Evolutionary conservation across 371 early-diverging fungal species (phyloP).

Genomic region (Rhizopus sp.): DNA sequence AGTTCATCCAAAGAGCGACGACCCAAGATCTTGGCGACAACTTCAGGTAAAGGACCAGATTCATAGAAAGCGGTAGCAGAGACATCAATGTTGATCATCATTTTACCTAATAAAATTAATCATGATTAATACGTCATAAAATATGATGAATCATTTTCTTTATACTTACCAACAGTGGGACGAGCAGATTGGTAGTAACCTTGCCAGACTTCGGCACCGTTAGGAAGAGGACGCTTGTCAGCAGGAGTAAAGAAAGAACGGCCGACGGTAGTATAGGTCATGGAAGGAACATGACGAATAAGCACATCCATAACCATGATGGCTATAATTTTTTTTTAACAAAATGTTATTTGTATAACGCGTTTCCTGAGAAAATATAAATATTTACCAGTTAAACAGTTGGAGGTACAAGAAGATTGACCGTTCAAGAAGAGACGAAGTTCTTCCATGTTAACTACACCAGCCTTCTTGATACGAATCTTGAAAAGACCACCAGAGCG

Average conservation of each 20-base stretch:
- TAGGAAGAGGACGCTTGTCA: constrained; percentile 61
- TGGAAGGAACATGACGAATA: constrained; percentile 78
- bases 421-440: constrained; percentile 56
- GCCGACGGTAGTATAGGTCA: constrained; percentile 76
- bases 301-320: constrained; percentile 86
- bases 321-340: no score
- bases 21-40: constrained; percentile 69
- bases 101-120: constrained; percentile 34
- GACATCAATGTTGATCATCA: constrained; percentile 88
- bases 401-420: constrained; percentile 41
- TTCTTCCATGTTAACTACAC: constrained; percentile 59
- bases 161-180: constrained; percentile 62
- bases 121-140: neutral
- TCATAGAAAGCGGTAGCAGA: constrained; percentile 88
- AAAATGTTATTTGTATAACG: no score
- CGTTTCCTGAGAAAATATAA: no score
- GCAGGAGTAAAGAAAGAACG: constrained; percentile 88
- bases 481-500: constrained; percentile 42
- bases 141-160: neutral
- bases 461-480: constrained; percentile 62
- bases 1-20: constrained; percentile 66
- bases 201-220: constrained; percentile 91
- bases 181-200: constrained; percentile 91
- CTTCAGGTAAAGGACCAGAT: constrained; percentile 65
- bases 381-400: constrained; percentile 47